Percentiles rank a stretch among this genome's conserved stretches.
phyloP scores from a whole-genome alignment of 1,284 basidiomycete genomes.

The Fomitopsis schrenkii region DNA sequence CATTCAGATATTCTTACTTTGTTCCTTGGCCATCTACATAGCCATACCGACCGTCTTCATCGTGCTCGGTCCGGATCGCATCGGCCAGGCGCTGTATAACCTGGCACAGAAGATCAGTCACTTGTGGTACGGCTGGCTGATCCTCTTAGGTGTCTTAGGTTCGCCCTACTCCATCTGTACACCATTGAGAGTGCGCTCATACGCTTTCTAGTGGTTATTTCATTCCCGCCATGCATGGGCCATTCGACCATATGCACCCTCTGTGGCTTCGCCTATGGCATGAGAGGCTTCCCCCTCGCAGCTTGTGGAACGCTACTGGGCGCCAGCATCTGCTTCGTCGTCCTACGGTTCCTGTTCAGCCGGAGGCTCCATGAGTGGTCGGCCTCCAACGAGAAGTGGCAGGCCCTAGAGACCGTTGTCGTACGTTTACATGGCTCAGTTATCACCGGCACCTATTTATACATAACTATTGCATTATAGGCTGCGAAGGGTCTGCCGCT shows the following conservation, averaged over 20 bases:
- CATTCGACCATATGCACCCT: conserved; percentile 64
- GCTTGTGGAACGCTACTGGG: conserved; percentile 60
- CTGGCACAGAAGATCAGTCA: conserved; percentile 58
- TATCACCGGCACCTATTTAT: not conserved
- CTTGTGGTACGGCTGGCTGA: conserved; percentile 58
- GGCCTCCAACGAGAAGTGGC: conserved; percentile 63
- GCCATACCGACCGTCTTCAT: conserved; percentile 40
- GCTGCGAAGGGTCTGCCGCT: conserved; percentile 68
- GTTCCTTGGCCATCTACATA: conserved; percentile 40
- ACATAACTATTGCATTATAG: conserved; percentile 29
- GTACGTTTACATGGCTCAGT: conserved; percentile 38
- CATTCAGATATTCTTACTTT: conserved; percentile 39
- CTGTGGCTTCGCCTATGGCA: conserved; percentile 80
- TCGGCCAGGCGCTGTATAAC: conserved; percentile 71
- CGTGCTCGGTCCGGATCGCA: conserved; percentile 55
- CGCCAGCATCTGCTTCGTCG: conserved; percentile 61
- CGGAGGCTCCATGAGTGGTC: conserved; percentile 54
- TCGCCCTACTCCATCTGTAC: conserved; percentile 27
- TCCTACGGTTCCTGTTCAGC: conserved; percentile 59
- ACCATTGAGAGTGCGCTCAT: not conserved
- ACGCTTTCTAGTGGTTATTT: conserved; percentile 48
- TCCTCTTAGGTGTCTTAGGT: conserved; percentile 48
- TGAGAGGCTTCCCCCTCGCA: conserved; percentile 68
- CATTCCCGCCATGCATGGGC: conserved; percentile 77
- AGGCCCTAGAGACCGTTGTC: conserved; percentile 71